These are phyloP conservation scores for Lichtheimia corymbifera DNA, from an alignment of 371 early-diverging fungal genomes.

Conservation along the genomic window DNA sequence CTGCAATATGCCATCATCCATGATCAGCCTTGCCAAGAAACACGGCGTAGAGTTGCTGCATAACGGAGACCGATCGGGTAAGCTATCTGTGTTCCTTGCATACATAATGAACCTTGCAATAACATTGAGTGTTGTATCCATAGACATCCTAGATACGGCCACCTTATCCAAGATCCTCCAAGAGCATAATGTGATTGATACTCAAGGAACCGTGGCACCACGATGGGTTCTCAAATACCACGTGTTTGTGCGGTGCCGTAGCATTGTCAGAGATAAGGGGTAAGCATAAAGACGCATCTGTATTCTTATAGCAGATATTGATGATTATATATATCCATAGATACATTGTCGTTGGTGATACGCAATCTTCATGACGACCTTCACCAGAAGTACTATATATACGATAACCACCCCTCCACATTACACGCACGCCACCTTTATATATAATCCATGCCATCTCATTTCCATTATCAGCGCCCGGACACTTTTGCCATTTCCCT, in stretches of 20 bases:
- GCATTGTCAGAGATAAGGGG: constrained; percentile 59
- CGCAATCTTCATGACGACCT: not conserved
- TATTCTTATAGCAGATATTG: not conserved
- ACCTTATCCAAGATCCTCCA: constrained; percentile 35
- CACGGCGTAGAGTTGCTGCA: constrained; percentile 48
- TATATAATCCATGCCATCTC: too few relatives aligned
- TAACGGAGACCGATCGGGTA: constrained; percentile 55
- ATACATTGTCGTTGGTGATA: constrained; percentile 42
- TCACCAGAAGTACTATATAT: too few relatives aligned
- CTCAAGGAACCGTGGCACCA: constrained; percentile 19
- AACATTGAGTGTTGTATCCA: not conserved
- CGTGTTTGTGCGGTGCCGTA: constrained; percentile 50
- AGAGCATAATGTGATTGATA: constrained; percentile 21
- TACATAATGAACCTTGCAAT: not conserved
- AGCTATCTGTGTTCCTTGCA: not conserved
- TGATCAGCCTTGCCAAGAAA: constrained; percentile 48
- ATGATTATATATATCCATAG: constrained; percentile 10
- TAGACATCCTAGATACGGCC: constrained; percentile 39
- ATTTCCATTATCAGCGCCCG: too few relatives aligned
- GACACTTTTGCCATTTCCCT: too few relatives aligned
- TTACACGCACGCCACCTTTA: too few relatives aligned
- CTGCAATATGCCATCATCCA: constrained; percentile 46
- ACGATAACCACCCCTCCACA: too few relatives aligned
- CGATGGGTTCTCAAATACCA: constrained; percentile 61
- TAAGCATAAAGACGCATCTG: constrained; percentile 16